Evolutionary conservation across 805 yeast genomes (phyloP).

Genomic region (Candida palmyrensis): DNA sequence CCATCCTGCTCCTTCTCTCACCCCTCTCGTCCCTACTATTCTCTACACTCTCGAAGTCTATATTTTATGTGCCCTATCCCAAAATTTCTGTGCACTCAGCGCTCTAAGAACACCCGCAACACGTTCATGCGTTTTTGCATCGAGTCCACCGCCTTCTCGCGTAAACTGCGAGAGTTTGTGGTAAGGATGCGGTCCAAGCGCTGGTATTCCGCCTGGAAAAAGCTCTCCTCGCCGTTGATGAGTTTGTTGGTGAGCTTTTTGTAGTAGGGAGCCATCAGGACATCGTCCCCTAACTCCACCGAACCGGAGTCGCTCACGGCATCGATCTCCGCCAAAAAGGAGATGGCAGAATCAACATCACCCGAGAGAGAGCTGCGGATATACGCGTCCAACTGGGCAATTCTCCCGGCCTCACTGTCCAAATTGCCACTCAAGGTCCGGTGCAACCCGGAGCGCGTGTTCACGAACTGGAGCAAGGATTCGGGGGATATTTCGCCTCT

Average conservation of each 20-base stretch:
- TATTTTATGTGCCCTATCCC: background rate
- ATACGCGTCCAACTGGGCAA: slow-evolving; percentile 15
- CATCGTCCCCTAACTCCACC: slow-evolving; percentile 13
- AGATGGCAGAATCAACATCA: slow-evolving; percentile 6
- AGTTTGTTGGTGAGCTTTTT: slow-evolving; percentile 41
- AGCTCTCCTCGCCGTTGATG: slow-evolving; percentile 38
- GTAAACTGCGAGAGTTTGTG: slow-evolving; percentile 28
- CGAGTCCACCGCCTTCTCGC: slow-evolving; percentile 43
- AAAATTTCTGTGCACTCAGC: too few species aligned
- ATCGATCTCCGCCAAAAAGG: slow-evolving; percentile 10
- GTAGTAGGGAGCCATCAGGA: slow-evolving; percentile 39
- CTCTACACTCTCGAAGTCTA: background rate
- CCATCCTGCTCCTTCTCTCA: too few species aligned
- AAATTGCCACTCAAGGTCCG: slow-evolving; percentile 30
- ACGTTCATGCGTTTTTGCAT: slow-evolving; percentile 49
- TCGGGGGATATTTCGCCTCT: slow-evolving; percentile 18
- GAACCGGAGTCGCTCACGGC: slow-evolving; percentile 1
- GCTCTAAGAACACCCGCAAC: slow-evolving; percentile 18
- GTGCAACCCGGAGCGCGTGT: slow-evolving; percentile 21
- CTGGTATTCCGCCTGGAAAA: slow-evolving; percentile 38
- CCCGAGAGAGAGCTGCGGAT: slow-evolving; percentile 1
- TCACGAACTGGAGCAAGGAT: slow-evolving; percentile 20
- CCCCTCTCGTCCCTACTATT: slow-evolving; percentile 1
- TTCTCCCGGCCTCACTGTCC: slow-evolving; percentile 26
- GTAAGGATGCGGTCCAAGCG: slow-evolving; percentile 42